A percentile compares a stretch with the other conserved stretches of the same genome.
phyloP scores from a whole-genome alignment of 768 basidiomycete genomes.

The Crucibulum laeve region DNA sequence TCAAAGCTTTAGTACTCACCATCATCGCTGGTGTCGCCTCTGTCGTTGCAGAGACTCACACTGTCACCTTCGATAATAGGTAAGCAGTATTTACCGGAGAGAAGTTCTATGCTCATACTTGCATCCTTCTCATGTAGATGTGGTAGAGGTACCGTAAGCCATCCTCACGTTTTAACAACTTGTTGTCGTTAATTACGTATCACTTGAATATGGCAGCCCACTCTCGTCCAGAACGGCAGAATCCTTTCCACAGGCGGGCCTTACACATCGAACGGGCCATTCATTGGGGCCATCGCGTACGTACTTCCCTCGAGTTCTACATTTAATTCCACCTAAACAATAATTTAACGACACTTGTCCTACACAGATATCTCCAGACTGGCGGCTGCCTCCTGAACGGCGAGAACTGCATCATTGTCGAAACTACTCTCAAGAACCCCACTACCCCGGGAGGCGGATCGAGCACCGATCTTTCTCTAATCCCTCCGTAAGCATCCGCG shows the following conservation, averaged over 20 bases:
- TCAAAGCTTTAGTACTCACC: background rate
- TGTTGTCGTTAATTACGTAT: background rate
- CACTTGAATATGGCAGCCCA: background rate
- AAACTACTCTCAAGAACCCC: background rate
- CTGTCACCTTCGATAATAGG: background rate
- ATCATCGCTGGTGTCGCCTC: background rate
- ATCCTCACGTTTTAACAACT: background rate
- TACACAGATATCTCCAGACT: conserved; percentile 8
- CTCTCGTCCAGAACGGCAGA: background rate
- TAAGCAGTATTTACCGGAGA: background rate
- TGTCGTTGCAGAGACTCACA: background rate
- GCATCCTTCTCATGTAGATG: background rate
- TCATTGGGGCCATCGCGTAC: background rate
- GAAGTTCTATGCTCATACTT: background rate
- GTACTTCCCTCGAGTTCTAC: too few species aligned
- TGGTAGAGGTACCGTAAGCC: background rate
- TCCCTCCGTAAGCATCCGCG: background rate
- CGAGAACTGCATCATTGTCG: conserved; percentile 22
- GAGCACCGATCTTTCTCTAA: conserved; percentile 24
- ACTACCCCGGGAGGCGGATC: conserved; percentile 9
- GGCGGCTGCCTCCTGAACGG: conserved; percentile 34
- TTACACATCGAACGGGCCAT: background rate
- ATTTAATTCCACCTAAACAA: too few species aligned
- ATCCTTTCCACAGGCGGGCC: background rate
- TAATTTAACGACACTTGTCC: too few species aligned